A percentile compares a stretch with the other conserved stretches of the same genome.
These are phyloP conservation scores for Colletotrichum sp. DNA, from an alignment of 2,329 filamentous ascomycete genomes.

Conservation along the genomic window DNA sequence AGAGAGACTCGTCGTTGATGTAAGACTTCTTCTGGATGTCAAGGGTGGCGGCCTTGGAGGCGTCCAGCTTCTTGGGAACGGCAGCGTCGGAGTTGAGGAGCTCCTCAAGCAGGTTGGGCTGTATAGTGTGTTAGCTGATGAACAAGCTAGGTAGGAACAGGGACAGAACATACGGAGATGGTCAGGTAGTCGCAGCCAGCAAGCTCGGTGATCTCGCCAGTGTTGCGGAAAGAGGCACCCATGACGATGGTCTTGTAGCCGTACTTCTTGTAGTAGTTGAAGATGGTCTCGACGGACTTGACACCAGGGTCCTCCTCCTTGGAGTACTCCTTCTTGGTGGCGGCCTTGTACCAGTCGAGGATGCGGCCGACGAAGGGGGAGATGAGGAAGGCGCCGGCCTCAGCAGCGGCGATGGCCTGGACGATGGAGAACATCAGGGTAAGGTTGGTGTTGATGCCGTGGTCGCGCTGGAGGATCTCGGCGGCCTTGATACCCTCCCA, in stretches of 20 bases:
- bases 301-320: conserved; percentile 95
- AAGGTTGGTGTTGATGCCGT: conserved; percentile 98
- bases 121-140: background rate
- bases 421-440: conserved; percentile 97
- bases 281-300: conserved; percentile 90
- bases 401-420: conserved; percentile 94
- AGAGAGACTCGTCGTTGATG: conserved; percentile 85
- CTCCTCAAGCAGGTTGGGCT: conserved; percentile 93
- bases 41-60: conserved; percentile 67
- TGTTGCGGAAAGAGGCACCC: conserved; percentile 97
- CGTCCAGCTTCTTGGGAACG: conserved; percentile 93
- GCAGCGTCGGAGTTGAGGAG: conserved; percentile 82
- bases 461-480: conserved; percentile 93
- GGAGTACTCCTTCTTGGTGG: conserved; percentile 90
- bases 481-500: conserved; percentile 99
- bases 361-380: conserved; percentile 99
- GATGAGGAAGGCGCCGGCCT: conserved; percentile 96
- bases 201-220: conserved; percentile 96
- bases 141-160: background rate
- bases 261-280: conserved; percentile 99
- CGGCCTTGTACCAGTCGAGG: conserved; percentile 99
- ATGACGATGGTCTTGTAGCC: conserved; percentile 99
- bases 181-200: conserved; percentile 99
- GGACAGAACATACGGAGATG: conserved; percentile 74
- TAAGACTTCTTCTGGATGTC: conserved; percentile 89